phyloP scores from a whole-genome alignment of 2,329 filamentous ascomycete genomes.

The Cladosporium velox region DNA sequence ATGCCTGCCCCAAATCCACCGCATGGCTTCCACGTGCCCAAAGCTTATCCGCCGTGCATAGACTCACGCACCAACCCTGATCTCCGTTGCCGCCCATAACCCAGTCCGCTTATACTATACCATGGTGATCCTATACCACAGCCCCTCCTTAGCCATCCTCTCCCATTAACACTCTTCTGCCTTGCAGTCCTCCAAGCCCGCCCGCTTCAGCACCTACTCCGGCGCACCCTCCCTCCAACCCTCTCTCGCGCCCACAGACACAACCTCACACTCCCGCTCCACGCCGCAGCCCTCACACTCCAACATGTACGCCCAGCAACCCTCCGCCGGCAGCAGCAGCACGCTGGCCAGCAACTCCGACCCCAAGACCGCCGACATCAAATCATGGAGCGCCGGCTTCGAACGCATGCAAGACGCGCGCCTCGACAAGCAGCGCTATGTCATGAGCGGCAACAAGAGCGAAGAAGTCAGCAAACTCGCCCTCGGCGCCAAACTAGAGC shows the following conservation, averaged over 20 bases:
- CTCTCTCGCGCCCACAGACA: constrained; percentile 49
- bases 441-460: constrained; percentile 75
- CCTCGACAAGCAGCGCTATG: constrained; percentile 77
- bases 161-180: neutral
- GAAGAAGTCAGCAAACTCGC: constrained; percentile 83
- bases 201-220: constrained; percentile 55
- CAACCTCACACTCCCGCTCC: constrained; percentile 33
- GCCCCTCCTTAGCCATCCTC: neutral
- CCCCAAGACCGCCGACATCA: constrained; percentile 64
- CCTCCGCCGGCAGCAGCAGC: constrained; percentile 29
- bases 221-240: constrained; percentile 53
- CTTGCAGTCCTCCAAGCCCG: constrained; percentile 22
- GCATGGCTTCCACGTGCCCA: constrained; percentile 18
- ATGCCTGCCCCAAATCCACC: neutral
- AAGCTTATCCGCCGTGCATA: constrained; percentile 16
- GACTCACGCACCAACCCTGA: constrained; percentile 5
- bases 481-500: constrained; percentile 85
- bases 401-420: constrained; percentile 89
- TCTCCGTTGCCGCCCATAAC: constrained; percentile 1
- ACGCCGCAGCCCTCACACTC: constrained; percentile 22
- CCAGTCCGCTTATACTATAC: constrained; percentile 4
- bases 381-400: constrained; percentile 76
- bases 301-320: constrained; percentile 32
- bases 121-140: constrained; percentile 15
- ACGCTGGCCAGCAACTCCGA: constrained; percentile 39